Base-by-base conservation (phyloP, 2,329 filamentous ascomycete genomes). In the Sphaerulina vaccinii region DNA sequence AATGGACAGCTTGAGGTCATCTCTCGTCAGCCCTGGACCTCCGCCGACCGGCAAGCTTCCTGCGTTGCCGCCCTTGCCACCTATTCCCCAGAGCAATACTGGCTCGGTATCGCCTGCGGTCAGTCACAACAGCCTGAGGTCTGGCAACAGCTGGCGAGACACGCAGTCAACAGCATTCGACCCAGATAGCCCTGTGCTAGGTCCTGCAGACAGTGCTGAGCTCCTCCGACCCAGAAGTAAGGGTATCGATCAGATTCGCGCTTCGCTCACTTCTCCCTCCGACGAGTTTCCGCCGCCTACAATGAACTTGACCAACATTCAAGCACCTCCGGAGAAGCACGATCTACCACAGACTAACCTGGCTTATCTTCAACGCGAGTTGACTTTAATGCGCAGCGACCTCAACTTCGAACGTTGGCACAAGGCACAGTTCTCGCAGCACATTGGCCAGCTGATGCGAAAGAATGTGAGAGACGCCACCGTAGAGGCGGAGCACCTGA, bases 351-450 rank as follows among this genome's bases (percentile, higher is more conserved):
- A 57, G 41, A 66, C 47, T 19, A 69, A 78, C 51, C 63, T 78
- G 22, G 72, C 79, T 1, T 81, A 83, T 58, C 72, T 93, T 3
- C 84, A 89, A 59, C 80, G 86, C 36, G 85, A 90, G 61, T 80
- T 90, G n/a, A 79, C 90, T 47, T 73, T 91, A 2, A 70, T 93
- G 9, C 83, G 86, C 38, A 93, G 91, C 56, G 88, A 93, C 61
- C 75, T 93, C 37, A 88, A 87, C 58, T 93, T 92, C 63, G 89
- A 93, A 68, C 79, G 87, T 21, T 92, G 90, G 68, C 79, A 92
- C 62, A 92, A 91, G 66, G 83, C 90, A 58, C 88, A 93, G 63
- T 88, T 92, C 67, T 81, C 91, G 59, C 81, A 85, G 1, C 87
- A 92, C 53, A 91, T 93, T 65, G 87, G 87, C 1, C 86, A 89